phyloP scores from a whole-genome alignment of 345 rosid species.

The Zanthoxylum bungeanum region DNA sequence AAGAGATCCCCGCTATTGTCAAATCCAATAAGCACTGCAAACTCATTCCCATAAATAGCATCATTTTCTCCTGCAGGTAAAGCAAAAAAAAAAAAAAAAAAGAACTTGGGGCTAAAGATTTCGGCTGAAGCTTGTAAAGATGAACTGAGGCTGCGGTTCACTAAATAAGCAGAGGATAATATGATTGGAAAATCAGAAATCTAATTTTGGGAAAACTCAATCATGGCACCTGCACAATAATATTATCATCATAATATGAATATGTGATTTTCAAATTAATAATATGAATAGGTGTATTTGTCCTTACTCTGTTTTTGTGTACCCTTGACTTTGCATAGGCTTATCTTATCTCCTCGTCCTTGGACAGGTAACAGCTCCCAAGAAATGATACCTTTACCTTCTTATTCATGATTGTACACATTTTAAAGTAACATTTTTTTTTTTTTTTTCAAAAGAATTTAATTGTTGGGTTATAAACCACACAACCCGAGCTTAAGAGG shows the following conservation, averaged over 20 bases:
- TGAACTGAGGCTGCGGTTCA: background rate
- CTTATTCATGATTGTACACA: background rate
- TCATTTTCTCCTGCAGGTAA: slow-evolving; percentile 15
- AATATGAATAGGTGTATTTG: background rate
- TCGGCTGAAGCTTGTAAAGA: background rate
- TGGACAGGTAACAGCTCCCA: background rate
- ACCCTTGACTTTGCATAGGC: no score
- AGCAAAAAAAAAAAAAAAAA: no score
- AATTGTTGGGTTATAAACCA: no score
- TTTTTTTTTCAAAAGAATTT: no score
- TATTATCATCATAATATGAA: background rate
- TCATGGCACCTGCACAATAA: background rate
- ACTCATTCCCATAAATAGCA: slow-evolving; percentile 44
- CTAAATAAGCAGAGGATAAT: background rate
- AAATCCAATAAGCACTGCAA: slow-evolving; percentile 61
- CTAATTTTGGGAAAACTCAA: background rate
- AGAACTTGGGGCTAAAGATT: background rate
- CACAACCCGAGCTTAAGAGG: no score
- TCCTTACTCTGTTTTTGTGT: background rate
- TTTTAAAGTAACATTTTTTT: no score
- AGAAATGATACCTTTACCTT: background rate
- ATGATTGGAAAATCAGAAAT: background rate
- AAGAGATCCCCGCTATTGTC: slow-evolving; percentile 70
- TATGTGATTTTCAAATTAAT: no score
- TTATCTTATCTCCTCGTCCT: background rate